These are phyloP conservation scores for Sequoia sempervirens DNA, from an alignment of 75 land plant genomes.

Conservation along the genomic window DNA sequence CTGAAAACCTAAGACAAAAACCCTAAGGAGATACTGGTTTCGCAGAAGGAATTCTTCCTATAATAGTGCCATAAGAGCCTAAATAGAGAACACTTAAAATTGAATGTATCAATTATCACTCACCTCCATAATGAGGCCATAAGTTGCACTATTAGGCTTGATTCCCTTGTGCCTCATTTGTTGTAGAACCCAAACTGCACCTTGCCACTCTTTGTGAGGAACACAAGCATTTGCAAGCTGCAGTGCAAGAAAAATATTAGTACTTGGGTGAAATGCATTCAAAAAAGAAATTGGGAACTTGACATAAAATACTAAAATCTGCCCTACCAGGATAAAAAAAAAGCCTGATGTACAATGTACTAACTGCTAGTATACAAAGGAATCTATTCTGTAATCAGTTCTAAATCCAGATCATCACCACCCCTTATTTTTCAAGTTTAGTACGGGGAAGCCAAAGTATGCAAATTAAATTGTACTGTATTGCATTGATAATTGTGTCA, in stretches of 20 bases:
- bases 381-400: not conserved
- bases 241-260: not conserved
- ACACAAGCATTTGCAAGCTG: slow-evolving; percentile 92
- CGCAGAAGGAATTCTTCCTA: too few species aligned
- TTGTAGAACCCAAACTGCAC: slow-evolving; percentile 78
- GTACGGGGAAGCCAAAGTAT: not conserved
- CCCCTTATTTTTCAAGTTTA: not conserved
- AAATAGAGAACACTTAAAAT: not conserved
- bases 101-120: not conserved
- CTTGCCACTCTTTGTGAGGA: slow-evolving; percentile 75
- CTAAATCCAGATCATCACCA: not conserved
- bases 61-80: not conserved
- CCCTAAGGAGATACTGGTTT: too few species aligned
- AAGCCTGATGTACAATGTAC: not conserved
- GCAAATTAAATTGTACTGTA: not conserved
- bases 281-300: not conserved
- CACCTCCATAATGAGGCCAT: slow-evolving; percentile 95
- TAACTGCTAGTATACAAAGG: not conserved
- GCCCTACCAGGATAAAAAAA: not conserved
- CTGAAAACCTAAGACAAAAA: too few species aligned
- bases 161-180: slow-evolving; percentile 40
- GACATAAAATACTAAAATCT: not conserved
- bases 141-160: slow-evolving; percentile 62
- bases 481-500: not conserved
- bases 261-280: not conserved